phyloP scores from a whole-genome alignment of 345 rosid species.

The Lumnitzera littorea region DNA sequence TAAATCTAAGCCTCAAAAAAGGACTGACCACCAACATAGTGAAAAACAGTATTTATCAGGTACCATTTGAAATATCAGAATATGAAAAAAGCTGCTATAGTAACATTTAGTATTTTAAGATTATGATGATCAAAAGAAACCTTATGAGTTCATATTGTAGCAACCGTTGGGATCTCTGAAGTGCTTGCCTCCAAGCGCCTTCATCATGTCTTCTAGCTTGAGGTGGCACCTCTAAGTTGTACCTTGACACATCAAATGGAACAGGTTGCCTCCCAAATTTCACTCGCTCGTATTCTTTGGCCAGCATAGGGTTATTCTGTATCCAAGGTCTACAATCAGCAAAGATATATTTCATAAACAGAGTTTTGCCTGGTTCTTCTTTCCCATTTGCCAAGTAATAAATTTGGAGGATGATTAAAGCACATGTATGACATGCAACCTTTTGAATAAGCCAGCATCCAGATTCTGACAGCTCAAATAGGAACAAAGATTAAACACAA shows the following conservation, averaged over 20 bases:
- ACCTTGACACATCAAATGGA: slow-evolving; percentile 63
- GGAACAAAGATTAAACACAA: no score
- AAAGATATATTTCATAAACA: background rate
- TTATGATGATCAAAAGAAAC: slow-evolving; percentile 22
- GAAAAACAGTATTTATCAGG: background rate
- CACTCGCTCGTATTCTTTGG: slow-evolving; percentile 88
- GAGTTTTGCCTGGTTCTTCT: background rate
- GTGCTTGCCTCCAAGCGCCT: slow-evolving; percentile 76
- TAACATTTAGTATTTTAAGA: background rate
- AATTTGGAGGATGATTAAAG: background rate
- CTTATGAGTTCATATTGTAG: slow-evolving; percentile 71
- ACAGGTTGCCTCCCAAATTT: slow-evolving; percentile 88
- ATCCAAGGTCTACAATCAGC: slow-evolving; percentile 15
- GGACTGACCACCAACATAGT: no score
- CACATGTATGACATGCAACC: no score
- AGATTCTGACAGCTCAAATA: no score
- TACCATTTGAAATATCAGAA: background rate
- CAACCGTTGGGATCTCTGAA: slow-evolving; percentile 76
- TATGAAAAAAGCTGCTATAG: background rate
- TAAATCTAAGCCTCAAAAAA: no score
- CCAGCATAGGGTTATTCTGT: slow-evolving; percentile 79
- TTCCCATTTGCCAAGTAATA: background rate
- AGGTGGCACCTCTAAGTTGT: slow-evolving; percentile 62
- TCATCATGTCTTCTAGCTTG: slow-evolving; percentile 67
- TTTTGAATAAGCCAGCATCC: no score